These are phyloP conservation scores for Calocera cornea DNA, from an alignment of 768 basidiomycete genomes.

Conservation along the genomic window DNA sequence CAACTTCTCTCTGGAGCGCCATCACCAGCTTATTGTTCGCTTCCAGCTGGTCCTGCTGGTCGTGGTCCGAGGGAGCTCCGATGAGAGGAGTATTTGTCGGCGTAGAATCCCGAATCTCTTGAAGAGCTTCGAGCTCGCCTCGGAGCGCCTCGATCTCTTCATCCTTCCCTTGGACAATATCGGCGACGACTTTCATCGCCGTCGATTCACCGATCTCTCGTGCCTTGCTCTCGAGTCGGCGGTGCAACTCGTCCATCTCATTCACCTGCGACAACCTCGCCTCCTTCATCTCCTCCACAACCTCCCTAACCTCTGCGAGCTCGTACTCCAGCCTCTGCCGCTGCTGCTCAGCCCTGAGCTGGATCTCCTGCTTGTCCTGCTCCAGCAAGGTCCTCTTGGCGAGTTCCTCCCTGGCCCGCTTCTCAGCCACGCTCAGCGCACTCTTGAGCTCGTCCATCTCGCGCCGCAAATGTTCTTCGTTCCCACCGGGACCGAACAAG, in stretches of 20 bases:
- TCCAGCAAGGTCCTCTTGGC: constrained; percentile 17
- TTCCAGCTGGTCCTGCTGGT: constrained; percentile 29
- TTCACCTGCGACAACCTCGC: constrained; percentile 32
- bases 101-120: constrained; percentile 2
- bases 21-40: constrained; percentile 34
- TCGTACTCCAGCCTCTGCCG: constrained; percentile 22
- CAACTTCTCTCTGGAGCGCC: constrained; percentile 32
- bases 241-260: constrained; percentile 45
- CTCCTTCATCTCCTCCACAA: constrained; percentile 35
- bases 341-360: constrained; percentile 32
- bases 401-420: neutral
- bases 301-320: constrained; percentile 13
- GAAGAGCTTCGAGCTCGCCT: constrained; percentile 4
- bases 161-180: neutral
- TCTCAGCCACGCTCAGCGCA: constrained; percentile 28
- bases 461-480: constrained; percentile 26
- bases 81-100: neutral
- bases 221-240: constrained; percentile 16
- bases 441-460: constrained; percentile 37
- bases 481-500: constrained; percentile 22
- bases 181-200: neutral
- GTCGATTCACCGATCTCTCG: neutral
- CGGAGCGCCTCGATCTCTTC: neutral
- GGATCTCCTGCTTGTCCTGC: constrained; percentile 13
- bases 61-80: too few species aligned